phyloP scores from a whole-genome alignment of 2,329 filamentous ascomycete genomes.

The Nemania abortiva region DNA sequence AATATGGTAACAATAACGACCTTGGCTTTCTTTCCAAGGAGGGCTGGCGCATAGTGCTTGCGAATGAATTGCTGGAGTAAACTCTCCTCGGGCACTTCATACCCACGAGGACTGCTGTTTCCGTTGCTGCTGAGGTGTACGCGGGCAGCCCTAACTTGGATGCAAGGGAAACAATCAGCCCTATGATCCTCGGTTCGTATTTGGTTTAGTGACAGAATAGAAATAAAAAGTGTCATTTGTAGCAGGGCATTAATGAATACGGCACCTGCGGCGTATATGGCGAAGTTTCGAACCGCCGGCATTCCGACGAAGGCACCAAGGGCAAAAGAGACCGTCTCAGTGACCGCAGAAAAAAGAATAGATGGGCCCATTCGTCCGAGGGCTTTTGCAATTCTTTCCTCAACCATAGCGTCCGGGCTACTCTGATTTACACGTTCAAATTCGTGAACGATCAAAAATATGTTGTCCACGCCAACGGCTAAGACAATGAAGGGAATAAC shows the following conservation, averaged over 20 bases:
- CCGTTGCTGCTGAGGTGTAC: conserved; percentile 74
- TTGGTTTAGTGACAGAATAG: conserved; percentile 91
- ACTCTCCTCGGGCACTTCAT: conserved; percentile 86
- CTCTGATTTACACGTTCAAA: conserved; percentile 95
- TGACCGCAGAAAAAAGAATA: conserved; percentile 93
- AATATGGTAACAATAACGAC: conserved; percentile 82
- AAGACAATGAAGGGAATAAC: conserved; percentile 98
- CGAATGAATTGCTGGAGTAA: conserved; percentile 88
- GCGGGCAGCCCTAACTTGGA: conserved; percentile 81
- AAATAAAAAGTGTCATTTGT: conserved; percentile 97
- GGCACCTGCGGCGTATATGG: conserved; percentile 93
- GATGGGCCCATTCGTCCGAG: conserved; percentile 97
- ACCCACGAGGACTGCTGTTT: conserved; percentile 68
- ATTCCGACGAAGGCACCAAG: conserved; percentile 95
- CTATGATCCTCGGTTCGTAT: conserved; percentile 87
- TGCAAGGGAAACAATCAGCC: conserved; percentile 91
- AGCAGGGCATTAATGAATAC: conserved; percentile 97
- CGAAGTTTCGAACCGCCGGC: conserved; percentile 98
- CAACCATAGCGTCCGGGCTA: conserved; percentile 88
- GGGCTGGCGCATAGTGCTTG: conserved; percentile 84
- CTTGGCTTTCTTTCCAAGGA: conserved; percentile 86
- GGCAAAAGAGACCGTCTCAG: conserved; percentile 93
- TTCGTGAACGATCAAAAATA: conserved; percentile 98
- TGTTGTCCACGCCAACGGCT: conserved; percentile 97
- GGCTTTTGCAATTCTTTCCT: conserved; percentile 86